Evolutionary conservation across 208 protist species (phyloP), one percentile per base, ranked within the genome.

Genomic region (Trypanosoma mega): DNA sequence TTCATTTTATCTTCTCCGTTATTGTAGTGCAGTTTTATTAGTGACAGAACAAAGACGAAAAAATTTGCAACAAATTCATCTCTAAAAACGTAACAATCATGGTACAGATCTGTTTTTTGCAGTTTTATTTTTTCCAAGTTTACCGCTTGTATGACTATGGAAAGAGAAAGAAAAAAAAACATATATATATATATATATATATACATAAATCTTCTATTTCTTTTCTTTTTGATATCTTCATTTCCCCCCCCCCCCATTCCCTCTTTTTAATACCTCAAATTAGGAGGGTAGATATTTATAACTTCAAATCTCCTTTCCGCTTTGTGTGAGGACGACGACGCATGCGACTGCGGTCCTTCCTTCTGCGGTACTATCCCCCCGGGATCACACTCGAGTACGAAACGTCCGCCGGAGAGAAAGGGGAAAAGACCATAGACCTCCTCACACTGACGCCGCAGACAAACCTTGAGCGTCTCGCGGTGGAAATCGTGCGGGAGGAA

Each of bases 281-380:
- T n/a, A n/a, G n/a, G n/a, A n/a, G n/a, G n/a, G n/a, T n/a, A n/a
- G n/a, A n/a, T n/a, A n/a, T n/a, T n/a, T n/a, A n/a, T n/a, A 44
- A 4, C 51, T 57, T 70, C 45, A 48, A 30, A 45, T 1, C 44
- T 57, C 26, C 9, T 57, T 60, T 48, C 26, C 26, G 9, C 36
- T 59, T 47, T 37, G 12, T 47, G 45, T 68, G 39, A 44, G 8
- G 27, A 61, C 36, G 30, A 7, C 53, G 4, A 53, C 37, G 16
- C 18, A 97, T 96, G 90, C 88, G 86, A 41, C 90, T 98, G 20
- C 85, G 88, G n/a, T 90, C 83, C 18, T 97, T 98, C 66, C 62
- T 98, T 7, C 76, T 98, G 46, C 89, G 96, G 14, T 98, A 98
- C 71, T 98, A 97, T 76, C 96, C 96, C 41, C 95, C 96, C 18